A percentile compares a stretch with the other conserved stretches of the same genome.
These are phyloP conservation scores for Gloeophyllum trabeum DNA, from an alignment of 768 basidiomycete genomes.

Conservation along the genomic window DNA sequence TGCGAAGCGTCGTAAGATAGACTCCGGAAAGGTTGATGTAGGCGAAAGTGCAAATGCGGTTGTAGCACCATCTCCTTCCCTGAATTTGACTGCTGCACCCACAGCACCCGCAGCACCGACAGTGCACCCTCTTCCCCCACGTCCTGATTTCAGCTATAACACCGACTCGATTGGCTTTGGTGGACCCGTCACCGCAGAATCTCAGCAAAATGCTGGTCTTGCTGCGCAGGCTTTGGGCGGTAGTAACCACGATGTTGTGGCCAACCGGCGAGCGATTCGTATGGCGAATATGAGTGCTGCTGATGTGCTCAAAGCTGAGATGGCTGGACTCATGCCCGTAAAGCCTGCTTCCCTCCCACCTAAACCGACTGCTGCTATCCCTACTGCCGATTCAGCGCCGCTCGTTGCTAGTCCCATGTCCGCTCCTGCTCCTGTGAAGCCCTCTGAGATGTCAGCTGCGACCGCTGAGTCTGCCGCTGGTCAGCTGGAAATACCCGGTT, in stretches of 20 bases:
- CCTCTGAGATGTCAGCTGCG: constrained; percentile 8
- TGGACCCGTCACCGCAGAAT: constrained; percentile 46
- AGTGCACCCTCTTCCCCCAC: constrained; percentile 54
- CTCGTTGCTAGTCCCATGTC: background rate
- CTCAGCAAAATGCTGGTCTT: constrained; percentile 41
- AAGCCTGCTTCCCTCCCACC: constrained; percentile 13
- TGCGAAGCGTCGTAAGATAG: constrained; percentile 73
- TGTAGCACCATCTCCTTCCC: constrained; percentile 35
- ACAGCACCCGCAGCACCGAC: constrained; percentile 20
- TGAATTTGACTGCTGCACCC: constrained; percentile 35
- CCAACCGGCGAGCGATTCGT: constrained; percentile 81
- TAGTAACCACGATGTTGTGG: constrained; percentile 84
- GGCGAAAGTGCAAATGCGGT: constrained; percentile 7
- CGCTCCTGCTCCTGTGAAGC: background rate
- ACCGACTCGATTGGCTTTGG: constrained; percentile 74
- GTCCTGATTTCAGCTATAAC: constrained; percentile 64
- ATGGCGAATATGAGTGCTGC: constrained; percentile 97
- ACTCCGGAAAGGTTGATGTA: constrained; percentile 27
- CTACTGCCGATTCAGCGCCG: background rate
- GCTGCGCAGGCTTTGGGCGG: constrained; percentile 70
- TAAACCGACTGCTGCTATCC: background rate
- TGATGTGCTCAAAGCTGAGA: constrained; percentile 84
- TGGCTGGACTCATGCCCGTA: constrained; percentile 42
- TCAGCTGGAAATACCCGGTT: background rate
- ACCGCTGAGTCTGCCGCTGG: constrained; percentile 7